phyloP scores from a whole-genome alignment of 2,329 filamentous ascomycete genomes.

The Talaromyces albobiverticillius region DNA sequence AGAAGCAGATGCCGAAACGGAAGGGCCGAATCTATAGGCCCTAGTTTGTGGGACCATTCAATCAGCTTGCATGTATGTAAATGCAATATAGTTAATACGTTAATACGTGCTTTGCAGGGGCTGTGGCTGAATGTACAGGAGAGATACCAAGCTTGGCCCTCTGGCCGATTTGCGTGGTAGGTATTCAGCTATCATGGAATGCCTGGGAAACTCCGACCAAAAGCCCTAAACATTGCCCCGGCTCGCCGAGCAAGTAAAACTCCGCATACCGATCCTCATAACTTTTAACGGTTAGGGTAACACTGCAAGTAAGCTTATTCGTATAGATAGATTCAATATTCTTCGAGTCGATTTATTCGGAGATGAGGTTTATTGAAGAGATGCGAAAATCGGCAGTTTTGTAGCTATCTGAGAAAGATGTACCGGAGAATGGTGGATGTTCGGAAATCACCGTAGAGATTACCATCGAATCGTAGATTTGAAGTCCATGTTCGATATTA shows the following conservation, averaged over 20 bases:
- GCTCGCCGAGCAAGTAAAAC: neutral
- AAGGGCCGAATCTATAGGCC: neutral
- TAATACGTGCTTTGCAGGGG: too few relatives aligned
- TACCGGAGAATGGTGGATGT: too few relatives aligned
- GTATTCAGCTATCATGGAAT: too few relatives aligned
- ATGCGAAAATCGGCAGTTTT: constrained; percentile 3
- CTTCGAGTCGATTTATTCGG: neutral
- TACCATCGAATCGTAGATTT: too few relatives aligned
- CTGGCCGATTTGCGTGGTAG: too few relatives aligned
- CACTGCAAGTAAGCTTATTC: neutral
- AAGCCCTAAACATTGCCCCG: constrained; percentile 7
- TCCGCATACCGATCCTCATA: neutral
- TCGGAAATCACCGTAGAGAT: neutral
- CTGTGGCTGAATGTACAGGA: neutral
- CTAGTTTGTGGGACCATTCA: neutral
- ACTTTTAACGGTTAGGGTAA: neutral
- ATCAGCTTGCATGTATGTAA: too few relatives aligned
- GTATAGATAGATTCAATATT: neutral
- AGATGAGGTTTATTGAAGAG: neutral
- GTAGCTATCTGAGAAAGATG: too few relatives aligned
- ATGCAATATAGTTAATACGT: too few relatives aligned
- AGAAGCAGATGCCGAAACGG: too few relatives aligned
- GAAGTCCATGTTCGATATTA: too few relatives aligned
- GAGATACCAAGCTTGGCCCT: too few relatives aligned
- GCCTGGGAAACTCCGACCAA: constrained; percentile 10